Evolutionary conservation across 192 early-diverging fungal species (phyloP).

Genomic region (Fimicolochytrium jonesii): DNA sequence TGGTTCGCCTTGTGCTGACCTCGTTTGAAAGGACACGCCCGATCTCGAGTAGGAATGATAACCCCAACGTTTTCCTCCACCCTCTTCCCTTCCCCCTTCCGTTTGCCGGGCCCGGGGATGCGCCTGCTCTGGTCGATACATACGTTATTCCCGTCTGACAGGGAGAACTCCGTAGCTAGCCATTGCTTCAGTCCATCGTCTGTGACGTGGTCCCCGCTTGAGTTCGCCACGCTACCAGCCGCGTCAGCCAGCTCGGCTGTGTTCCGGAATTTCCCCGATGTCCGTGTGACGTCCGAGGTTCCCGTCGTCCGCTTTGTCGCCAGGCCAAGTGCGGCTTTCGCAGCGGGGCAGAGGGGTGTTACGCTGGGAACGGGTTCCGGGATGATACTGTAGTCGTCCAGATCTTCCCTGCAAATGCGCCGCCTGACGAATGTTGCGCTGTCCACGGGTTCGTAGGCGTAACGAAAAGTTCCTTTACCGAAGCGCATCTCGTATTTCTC

Average conservation of each 20-base stretch:
- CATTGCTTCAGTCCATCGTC: background rate
- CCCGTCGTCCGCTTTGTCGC: too few relatives aligned
- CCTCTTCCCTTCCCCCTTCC: background rate
- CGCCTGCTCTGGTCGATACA: background rate
- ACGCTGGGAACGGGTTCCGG: too few relatives aligned
- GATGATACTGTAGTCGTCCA: constrained; percentile 5
- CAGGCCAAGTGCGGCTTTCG: too few relatives aligned
- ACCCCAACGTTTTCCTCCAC: background rate
- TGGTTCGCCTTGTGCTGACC: background rate
- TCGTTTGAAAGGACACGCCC: background rate
- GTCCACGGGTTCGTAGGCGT: constrained; percentile 1
- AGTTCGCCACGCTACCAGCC: too few relatives aligned
- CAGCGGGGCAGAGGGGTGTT: too few relatives aligned
- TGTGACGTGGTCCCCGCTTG: too few relatives aligned
- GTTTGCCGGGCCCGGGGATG: background rate
- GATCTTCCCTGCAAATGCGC: background rate
- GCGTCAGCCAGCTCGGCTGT: too few relatives aligned
- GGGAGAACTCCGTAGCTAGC: background rate
- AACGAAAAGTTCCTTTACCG: constrained; percentile 4
- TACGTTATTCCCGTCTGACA: background rate
- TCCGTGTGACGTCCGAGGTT: too few relatives aligned
- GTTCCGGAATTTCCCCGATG: too few relatives aligned
- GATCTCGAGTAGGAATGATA: background rate
- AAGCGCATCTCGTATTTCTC: background rate
- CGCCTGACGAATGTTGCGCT: background rate